A percentile compares a stretch with the other conserved stretches of the same genome.
Conservation (phyloP, 1,139 yeast species). For the Magnusiomyces paraingens region DNA sequence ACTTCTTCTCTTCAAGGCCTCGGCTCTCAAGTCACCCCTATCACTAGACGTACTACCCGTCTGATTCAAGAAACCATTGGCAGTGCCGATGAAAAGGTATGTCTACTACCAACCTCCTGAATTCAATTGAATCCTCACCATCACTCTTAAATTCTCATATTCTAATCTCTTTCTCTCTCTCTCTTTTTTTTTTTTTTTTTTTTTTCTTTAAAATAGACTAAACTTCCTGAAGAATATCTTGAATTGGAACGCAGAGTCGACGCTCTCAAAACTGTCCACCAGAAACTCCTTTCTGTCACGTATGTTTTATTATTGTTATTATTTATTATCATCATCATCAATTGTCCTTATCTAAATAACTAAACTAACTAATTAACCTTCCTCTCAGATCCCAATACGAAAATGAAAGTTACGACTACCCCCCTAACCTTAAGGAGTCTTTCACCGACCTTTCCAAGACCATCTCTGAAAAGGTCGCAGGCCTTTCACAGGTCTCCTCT, state of each 20-base stretch:
- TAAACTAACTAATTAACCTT: neutral
- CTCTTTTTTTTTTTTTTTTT: too few species aligned
- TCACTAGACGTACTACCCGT: conserved; percentile 78
- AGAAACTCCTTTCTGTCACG: conserved; percentile 66
- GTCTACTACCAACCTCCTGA: neutral
- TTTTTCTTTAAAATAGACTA: conserved; percentile 39
- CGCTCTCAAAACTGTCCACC: conserved; percentile 64
- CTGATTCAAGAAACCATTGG: conserved; percentile 76
- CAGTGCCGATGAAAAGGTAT: conserved; percentile 58
- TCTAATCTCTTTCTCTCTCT: too few species aligned
- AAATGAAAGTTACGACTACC: conserved; percentile 78
- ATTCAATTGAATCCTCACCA: neutral
- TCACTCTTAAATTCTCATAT: too few species aligned
- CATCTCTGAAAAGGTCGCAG: conserved; percentile 58
- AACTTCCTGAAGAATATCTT: conserved; percentile 74
- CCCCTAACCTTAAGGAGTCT: conserved; percentile 66
- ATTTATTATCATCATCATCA: neutral
- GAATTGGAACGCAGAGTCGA: conserved; percentile 73
- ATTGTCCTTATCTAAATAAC: neutral
- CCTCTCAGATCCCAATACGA: conserved; percentile 48
- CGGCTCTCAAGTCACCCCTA: conserved; percentile 43
- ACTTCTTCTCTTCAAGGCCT: conserved; percentile 35
- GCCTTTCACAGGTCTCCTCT: conserved; percentile 65
- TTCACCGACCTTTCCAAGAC: conserved; percentile 67
- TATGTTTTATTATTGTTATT: conserved; percentile 23